Conservation (phyloP, 2,329 filamentous ascomycete species). For the Tolypocladium guangdongense region DNA sequence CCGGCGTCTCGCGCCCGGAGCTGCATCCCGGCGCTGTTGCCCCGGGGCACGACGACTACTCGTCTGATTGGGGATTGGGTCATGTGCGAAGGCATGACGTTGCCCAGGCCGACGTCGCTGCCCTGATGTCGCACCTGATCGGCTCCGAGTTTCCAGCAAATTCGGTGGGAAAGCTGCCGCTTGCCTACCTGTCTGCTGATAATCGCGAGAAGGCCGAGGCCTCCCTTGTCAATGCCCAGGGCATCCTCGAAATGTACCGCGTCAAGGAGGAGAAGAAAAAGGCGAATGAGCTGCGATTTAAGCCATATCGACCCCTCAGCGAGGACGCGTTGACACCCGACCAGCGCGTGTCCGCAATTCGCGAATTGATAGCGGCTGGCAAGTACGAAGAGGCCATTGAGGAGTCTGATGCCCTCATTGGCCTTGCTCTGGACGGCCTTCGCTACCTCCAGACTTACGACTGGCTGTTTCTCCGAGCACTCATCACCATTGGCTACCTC, state of each 20-base stretch:
- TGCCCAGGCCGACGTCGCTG: constrained; percentile 84
- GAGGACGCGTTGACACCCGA: constrained; percentile 52
- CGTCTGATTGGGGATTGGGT: constrained; percentile 76
- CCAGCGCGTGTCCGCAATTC: constrained; percentile 56
- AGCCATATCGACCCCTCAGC: constrained; percentile 61
- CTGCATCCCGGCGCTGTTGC: constrained; percentile 44
- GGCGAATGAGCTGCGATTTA: constrained; percentile 63
- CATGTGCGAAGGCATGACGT: constrained; percentile 81
- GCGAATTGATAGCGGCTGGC: constrained; percentile 52
- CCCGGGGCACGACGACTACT: constrained; percentile 84
- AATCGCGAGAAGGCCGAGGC: constrained; percentile 73
- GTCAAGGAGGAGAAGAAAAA: constrained; percentile 86
- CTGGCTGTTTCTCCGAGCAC: constrained; percentile 85
- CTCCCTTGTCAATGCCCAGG: constrained; percentile 70
- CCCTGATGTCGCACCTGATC: constrained; percentile 86
- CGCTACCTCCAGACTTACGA: constrained; percentile 97
- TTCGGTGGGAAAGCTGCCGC: constrained; percentile 84
- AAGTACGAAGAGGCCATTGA: constrained; percentile 68
- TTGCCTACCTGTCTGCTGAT: constrained; percentile 66
- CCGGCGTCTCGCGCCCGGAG: constrained; percentile 71
- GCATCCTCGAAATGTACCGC: constrained; percentile 89
- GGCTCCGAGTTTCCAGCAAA: constrained; percentile 90
- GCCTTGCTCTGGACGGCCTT: constrained; percentile 67
- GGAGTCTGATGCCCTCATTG: constrained; percentile 65
- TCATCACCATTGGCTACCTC: constrained; percentile 83